Base-by-base conservation (phyloP, 306 rosid species). In the Casuarina cunninghamiana region DNA sequence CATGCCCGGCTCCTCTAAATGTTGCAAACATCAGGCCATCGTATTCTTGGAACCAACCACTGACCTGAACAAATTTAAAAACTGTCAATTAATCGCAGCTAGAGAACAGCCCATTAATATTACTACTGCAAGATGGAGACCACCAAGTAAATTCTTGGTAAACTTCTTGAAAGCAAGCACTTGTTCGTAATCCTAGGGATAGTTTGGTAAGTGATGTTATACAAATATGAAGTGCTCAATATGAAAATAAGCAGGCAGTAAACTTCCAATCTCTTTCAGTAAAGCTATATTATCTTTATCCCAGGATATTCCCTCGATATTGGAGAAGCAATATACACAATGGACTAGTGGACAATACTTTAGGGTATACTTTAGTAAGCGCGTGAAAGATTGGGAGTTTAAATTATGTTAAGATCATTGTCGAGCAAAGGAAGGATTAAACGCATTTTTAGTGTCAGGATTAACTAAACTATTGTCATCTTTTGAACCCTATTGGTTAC, bases 1-100 rank as follows among this genome's bases (percentile, higher is more conserved):
- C 97, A 88, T 94, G 97, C 5, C 98, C 98, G 43, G 98, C 96
- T 58, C 98, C 98, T 69, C 98, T 69, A 57, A 94, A 91, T 75
- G 97, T 94, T 2, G 98, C 98, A 86, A 94, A 94, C 1, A 96
- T 91, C 12, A 94, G 87, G 19, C 98, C 98, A 32, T 82, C 60
- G 35, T 91, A 91, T 81, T 91, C 96, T 86, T 94, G 97, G 79
- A 74, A 86, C 98, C 97, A 94, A 10, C 98, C 98, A 81, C 98
- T 94, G 3, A 91, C 97, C 98, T 93, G 77, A 62, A 78, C 71
- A 77, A 49, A 68, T 13, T 26, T 10, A 63, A 2, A 70, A 0
- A 5, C 54, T 69, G 6, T 3, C 54, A 5, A 7, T 73, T 13
- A 10, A 11, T 71, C 8, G 37, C 7, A 35, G 46, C 8, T 58